Base-by-base conservation (phyloP, 2,329 filamentous ascomycete genomes). In the Fusarium denticulatum region DNA sequence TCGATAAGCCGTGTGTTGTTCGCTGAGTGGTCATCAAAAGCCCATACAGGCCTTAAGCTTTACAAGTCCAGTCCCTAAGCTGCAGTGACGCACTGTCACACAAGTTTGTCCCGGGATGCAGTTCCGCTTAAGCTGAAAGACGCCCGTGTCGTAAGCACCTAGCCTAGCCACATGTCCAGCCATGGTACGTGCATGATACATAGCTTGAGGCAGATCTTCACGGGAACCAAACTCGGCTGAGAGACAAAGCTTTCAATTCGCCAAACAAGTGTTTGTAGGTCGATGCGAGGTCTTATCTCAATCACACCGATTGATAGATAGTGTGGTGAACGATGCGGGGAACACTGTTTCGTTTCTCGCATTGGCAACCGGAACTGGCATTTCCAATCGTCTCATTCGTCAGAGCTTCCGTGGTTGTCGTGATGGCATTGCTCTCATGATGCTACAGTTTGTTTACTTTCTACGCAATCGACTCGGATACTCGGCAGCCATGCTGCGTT, bases 1-100 rank as follows among this genome's bases (percentile, higher is more conserved):
- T 60, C 62, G 47, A 55, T 26, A 56, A 68, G 76, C 63, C 76
- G 76, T 78, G 74, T 78, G 76, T 78, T 78, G 68, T 64, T 56
- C 61, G 56, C 66, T 76, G 43, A 78, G 30, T 78, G 74, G 76
- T 40, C 53, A 47, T 53, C 43, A 16, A 53, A 55, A 60, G 60
- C 39, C 50, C 36, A 57, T 43, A 43, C 58, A 67, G 52, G 47
- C 34, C 42, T 39, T 55, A 45, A 40, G 60, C 28, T 26, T 60
- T 39, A 14, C 46, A 67, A 58, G 50, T 60, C 65, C 67, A 64
- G 60, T 74, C 57, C 61, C 58, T 53, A 50, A 60, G 71, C 72
- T 64, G 55, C 69, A 69, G 70, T 71, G 70, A 75, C 72, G 65
- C 66, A 46, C 70, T 72, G 67, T 72, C 74, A 68, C 76, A 69